A percentile compares a stretch with the other conserved stretches of the same genome.
phyloP scores from a whole-genome alignment of 1,284 basidiomycete genomes.

The Heterobasidion parviporum region DNA sequence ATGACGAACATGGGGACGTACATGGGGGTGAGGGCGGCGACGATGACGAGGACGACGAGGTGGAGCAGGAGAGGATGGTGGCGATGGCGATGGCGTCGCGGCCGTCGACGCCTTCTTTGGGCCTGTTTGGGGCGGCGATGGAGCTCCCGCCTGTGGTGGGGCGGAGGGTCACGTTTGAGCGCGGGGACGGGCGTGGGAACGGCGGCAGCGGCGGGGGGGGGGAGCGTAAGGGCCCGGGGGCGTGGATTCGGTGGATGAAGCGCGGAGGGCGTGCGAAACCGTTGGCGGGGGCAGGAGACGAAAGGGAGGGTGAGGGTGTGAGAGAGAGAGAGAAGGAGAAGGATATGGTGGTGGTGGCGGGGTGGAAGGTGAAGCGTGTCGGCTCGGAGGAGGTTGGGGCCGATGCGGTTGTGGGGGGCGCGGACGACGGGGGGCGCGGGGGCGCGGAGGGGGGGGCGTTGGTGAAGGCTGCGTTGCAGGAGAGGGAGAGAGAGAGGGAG shows the following conservation, averaged over 20 bases:
- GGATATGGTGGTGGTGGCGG: not conserved
- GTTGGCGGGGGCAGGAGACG: conserved; percentile 4
- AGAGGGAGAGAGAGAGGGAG: not conserved
- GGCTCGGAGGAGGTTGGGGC: not conserved
- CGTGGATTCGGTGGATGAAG: conserved; percentile 10
- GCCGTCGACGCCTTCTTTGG: conserved; percentile 9
- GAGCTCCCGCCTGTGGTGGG: conserved; percentile 6
- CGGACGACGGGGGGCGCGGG: not conserved
- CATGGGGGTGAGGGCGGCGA: no score
- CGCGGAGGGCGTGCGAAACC: not conserved
- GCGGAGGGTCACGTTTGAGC: not conserved
- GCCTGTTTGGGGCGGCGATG: conserved; percentile 9
- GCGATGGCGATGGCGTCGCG: conserved; percentile 5
- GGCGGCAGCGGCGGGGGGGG: conserved; percentile 1
- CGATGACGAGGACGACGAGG: not conserved
- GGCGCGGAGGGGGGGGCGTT: not conserved
- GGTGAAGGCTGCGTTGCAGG: not conserved
- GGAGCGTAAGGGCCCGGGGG: not conserved
- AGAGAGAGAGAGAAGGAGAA: not conserved
- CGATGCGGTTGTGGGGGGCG: not conserved
- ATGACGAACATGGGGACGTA: no score
- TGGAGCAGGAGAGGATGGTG: conserved; percentile 5
- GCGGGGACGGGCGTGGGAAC: conserved; percentile 1
- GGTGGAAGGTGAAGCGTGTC: not conserved
- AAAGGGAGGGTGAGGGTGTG: not conserved